These are phyloP conservation scores for Hexamita inflata DNA, from an alignment of 208 protist genomes.

Conservation along the genomic window DNA sequence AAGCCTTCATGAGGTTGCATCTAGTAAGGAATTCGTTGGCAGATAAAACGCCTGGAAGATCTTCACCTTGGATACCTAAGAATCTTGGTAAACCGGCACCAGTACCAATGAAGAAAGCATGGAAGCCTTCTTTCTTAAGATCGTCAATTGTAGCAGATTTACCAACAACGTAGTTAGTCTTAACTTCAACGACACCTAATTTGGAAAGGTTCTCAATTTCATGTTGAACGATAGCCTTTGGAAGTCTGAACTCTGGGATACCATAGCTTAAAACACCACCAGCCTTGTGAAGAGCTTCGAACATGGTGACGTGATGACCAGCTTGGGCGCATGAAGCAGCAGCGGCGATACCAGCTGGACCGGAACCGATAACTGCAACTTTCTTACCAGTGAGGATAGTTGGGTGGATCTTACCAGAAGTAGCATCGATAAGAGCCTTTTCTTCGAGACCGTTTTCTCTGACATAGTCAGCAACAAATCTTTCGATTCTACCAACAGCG, in stretches of 20 bases:
- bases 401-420: too few relatives aligned
- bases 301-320: constrained; percentile 25
- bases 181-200: constrained; percentile 18
- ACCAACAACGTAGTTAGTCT: constrained; percentile 8
- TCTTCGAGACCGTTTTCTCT: constrained; percentile 19
- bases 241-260: constrained; percentile 32
- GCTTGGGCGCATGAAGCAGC: constrained; percentile 11
- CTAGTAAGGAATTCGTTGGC: constrained; percentile 24
- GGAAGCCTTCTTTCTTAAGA: neutral
- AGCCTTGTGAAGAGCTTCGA: constrained; percentile 16
- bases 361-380: constrained; percentile 33
- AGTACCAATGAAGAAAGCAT: constrained; percentile 30
- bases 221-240: constrained; percentile 22
- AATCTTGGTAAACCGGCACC: constrained; percentile 18
- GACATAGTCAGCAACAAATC: constrained; percentile 32
- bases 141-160: neutral
- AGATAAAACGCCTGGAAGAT: constrained; percentile 19
- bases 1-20: constrained; percentile 10
- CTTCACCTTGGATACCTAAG: constrained; percentile 22
- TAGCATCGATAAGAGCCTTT: constrained; percentile 4
- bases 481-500: constrained; percentile 12
- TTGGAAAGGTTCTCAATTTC: constrained; percentile 13
- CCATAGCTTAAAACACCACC: constrained; percentile 29
- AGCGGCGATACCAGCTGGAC: constrained; percentile 30
- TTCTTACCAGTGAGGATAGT: constrained; percentile 17